These are phyloP conservation scores for Chaetomium sp. DNA, from an alignment of 2,329 filamentous ascomycete genomes.

Conservation along the genomic window DNA sequence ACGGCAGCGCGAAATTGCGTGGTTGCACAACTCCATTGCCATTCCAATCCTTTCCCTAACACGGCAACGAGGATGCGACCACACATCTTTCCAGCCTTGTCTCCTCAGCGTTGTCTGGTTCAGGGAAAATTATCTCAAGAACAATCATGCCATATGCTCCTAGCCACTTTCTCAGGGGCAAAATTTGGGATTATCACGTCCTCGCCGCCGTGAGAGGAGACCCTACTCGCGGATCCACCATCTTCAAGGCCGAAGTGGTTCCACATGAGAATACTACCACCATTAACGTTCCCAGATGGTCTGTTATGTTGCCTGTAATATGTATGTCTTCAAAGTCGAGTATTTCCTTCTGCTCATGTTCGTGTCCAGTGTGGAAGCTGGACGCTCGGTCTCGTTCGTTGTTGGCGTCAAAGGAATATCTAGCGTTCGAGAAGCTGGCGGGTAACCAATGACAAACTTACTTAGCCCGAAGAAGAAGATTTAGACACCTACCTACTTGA, in stretches of 20 bases:
- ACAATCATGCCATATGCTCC: not conserved
- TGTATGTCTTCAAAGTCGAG: no score
- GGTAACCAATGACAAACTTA: not conserved
- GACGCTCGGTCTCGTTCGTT: not conserved
- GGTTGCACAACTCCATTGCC: not conserved
- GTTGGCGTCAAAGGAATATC: not conserved
- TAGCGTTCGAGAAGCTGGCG: not conserved
- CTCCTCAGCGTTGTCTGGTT: not conserved
- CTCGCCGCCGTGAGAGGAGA: no score
- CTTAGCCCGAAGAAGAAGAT: no score
- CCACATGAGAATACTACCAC: no score
- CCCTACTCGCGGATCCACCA: no score
- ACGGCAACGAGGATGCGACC: not conserved
- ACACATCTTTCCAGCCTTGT: not conserved
- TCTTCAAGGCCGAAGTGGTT: no score
- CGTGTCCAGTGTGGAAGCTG: not conserved
- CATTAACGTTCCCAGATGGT: no score
- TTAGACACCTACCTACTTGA: no score
- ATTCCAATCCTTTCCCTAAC: not conserved
- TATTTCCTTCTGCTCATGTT: not conserved
- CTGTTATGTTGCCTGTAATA: no score
- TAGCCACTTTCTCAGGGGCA: not conserved
- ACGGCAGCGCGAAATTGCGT: not conserved
- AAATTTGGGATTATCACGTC: not conserved
- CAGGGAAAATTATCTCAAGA: not conserved